Evolutionary conservation across 352 stramenopile genomes (phyloP).

Genomic region (Globisporangium cylindrosporum): DNA sequence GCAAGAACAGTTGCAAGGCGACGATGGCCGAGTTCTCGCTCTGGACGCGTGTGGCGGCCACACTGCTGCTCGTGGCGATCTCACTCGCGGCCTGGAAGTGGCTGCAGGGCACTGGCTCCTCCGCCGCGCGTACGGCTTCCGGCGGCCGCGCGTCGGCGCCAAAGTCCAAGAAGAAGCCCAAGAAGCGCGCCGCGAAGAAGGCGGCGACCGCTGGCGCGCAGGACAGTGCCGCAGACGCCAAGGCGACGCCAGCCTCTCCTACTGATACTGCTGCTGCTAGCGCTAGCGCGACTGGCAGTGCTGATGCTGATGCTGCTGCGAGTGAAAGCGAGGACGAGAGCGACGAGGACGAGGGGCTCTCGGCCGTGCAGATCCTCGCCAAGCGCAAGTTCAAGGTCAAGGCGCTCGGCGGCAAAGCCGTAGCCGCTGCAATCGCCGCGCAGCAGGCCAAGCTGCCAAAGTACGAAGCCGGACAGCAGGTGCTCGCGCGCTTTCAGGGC

Average conservation of each 20-base stretch:
- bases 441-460: slow-evolving; percentile 15
- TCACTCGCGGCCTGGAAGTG: slow-evolving; percentile 39
- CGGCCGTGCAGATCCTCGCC: slow-evolving; percentile 58
- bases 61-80: slow-evolving; percentile 38
- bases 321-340: slow-evolving; percentile 29
- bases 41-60: slow-evolving; percentile 34
- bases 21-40: slow-evolving; percentile 32
- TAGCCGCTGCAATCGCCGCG: slow-evolving; percentile 13
- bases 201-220: slow-evolving; percentile 4
- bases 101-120: slow-evolving; percentile 18
- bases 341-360: slow-evolving; percentile 57
- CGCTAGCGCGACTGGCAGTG: background rate
- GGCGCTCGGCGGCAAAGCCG: slow-evolving; percentile 34
- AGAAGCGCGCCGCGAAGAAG: slow-evolving; percentile 48
- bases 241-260: background rate
- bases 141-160: background rate
- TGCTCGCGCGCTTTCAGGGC: slow-evolving; percentile 60
- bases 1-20: background rate
- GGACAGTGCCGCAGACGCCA: too few species aligned
- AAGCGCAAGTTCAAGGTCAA: slow-evolving; percentile 62
- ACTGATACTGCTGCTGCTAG: background rate
- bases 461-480: slow-evolving; percentile 39
- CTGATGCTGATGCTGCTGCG: background rate
- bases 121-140: background rate
- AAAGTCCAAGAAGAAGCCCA: slow-evolving; percentile 37